These are phyloP conservation scores for Hyphodiscus hymeniophilus DNA, from an alignment of 495 filamentous ascomycete genomes.

Conservation along the genomic window DNA sequence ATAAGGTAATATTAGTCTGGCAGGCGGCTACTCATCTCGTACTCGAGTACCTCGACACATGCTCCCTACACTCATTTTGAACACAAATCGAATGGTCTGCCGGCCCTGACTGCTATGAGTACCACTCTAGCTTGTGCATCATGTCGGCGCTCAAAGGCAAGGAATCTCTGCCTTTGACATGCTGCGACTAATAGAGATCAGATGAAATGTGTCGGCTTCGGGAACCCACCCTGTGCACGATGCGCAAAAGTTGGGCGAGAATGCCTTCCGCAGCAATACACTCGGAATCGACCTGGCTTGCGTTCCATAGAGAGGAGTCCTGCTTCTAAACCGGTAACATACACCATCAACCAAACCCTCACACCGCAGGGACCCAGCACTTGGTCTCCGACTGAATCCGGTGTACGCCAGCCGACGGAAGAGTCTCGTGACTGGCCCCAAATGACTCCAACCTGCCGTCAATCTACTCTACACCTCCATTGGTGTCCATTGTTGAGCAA, in stretches of 20 bases:
- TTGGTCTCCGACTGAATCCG: background rate
- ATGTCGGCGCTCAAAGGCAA: too few species aligned
- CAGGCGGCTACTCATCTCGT: too few species aligned
- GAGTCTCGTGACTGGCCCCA: background rate
- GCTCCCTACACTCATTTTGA: too few species aligned
- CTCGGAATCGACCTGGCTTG: background rate
- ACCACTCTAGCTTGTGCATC: too few species aligned
- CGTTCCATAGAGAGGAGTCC: background rate
- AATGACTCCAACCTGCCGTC: background rate
- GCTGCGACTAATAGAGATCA: background rate
- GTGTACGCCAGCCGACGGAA: background rate
- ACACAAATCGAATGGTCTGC: too few species aligned
- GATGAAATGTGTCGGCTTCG: conserved; percentile 5
- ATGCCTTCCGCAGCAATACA: background rate
- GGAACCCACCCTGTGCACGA: conserved; percentile 1
- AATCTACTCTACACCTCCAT: conserved; percentile 1
- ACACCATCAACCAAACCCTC: background rate
- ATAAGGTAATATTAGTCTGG: too few species aligned
- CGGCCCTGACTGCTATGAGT: too few species aligned
- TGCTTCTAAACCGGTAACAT: background rate
- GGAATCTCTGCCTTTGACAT: too few species aligned
- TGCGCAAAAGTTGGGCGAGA: conserved; percentile 1
- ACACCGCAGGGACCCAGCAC: background rate
- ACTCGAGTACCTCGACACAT: too few species aligned
- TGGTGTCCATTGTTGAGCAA: background rate